Percentiles rank a stretch among this genome's conserved stretches.
Evolutionary conservation across 78 protist genomes (phyloP).

Genomic region (Polysphondylium violaceum): DNA sequence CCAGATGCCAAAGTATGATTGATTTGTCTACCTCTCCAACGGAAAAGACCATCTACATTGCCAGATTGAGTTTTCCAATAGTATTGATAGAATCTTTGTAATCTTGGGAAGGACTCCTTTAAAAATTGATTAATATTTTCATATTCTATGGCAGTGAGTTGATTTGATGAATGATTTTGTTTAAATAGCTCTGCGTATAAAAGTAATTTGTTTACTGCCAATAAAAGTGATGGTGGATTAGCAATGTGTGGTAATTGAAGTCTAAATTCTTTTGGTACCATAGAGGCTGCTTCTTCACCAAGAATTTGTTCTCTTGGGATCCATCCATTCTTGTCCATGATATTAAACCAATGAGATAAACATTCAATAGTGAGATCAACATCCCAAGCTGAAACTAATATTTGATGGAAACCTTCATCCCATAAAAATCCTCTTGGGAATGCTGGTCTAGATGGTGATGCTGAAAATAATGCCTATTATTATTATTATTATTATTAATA

Average conservation of each 20-base stretch:
- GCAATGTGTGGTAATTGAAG: conserved; percentile 71
- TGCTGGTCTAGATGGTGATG: conserved; percentile 93
- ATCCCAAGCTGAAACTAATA: conserved; percentile 84
- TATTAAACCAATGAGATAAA: conserved; percentile 87
- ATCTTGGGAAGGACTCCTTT: conserved; percentile 38
- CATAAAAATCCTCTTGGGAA: conserved; percentile 98
- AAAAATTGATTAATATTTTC: conserved; percentile 19
- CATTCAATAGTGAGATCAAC: conserved; percentile 64
- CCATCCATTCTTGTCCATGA: conserved; percentile 95
- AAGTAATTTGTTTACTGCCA: conserved; percentile 58
- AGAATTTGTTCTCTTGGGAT: conserved; percentile 97
- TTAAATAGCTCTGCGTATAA: background rate
- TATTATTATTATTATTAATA: background rate
- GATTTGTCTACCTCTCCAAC: conserved; percentile 90
- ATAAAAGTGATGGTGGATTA: conserved; percentile 93
- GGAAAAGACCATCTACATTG: conserved; percentile 29
- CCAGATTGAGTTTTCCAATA: conserved; percentile 65
- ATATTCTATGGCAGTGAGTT: conserved; percentile 3
- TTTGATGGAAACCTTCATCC: conserved; percentile 98
- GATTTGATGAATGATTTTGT: background rate
- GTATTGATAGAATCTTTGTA: conserved; percentile 32
- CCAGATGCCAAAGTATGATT: conserved; percentile 90
- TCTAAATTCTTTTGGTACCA: conserved; percentile 48
- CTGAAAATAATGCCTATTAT: conserved; percentile 72
- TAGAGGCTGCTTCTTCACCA: conserved; percentile 90